Base-by-base conservation (phyloP, 176 grass and related monocot genomes). In the Paspalum vaginatum region DNA sequence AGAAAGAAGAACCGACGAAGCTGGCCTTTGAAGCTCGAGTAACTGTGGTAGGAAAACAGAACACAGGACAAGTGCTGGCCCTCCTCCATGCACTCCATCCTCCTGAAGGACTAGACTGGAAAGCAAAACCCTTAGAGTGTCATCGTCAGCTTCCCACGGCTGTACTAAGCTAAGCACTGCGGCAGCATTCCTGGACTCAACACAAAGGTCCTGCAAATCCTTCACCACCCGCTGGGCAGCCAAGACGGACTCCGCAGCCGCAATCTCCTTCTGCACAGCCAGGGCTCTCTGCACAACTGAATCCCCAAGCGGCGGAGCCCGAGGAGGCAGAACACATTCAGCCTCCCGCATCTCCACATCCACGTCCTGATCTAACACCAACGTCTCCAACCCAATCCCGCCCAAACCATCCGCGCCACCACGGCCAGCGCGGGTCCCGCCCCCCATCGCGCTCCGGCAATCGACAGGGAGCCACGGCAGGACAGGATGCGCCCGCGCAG, bases 91-190 rank as follows among this genome's bases (percentile, higher is more conserved):
- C 62, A 43, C 11, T 45, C 66, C 80, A 43, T 85, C 73, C 25
- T 74, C 84, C 45, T 78, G 73, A 1, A 92, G 57, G 20, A 81
- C 46, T 41, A 98, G 59, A 65, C 78, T 87, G 6, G 88, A 85
- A 79, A 92, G 79, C 52, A 98, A 57, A 54, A 87, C 68, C 58
- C 85, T 89, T 16, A 60, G 27, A 2, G 52, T 85, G 45, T 92
- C 89, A 62, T 94, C 89, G 18, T 92, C 82, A 2, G 90, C 90
- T 76, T 87, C 74, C 95, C 95, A 98, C 10, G 95, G 95, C 51
- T 59, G 77, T 27, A 91, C 83, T 49, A 98, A 74, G 70, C 68
- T 89, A 60, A 98, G 87, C 56, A 92, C 77, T 3, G 57, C 80
- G 22, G 85, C 54, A 3, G 77, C 49, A 85, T 90, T 89, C 66